Base-by-base conservation (phyloP, 2,329 filamentous ascomycete genomes). In the Microdochium nivale region DNA sequence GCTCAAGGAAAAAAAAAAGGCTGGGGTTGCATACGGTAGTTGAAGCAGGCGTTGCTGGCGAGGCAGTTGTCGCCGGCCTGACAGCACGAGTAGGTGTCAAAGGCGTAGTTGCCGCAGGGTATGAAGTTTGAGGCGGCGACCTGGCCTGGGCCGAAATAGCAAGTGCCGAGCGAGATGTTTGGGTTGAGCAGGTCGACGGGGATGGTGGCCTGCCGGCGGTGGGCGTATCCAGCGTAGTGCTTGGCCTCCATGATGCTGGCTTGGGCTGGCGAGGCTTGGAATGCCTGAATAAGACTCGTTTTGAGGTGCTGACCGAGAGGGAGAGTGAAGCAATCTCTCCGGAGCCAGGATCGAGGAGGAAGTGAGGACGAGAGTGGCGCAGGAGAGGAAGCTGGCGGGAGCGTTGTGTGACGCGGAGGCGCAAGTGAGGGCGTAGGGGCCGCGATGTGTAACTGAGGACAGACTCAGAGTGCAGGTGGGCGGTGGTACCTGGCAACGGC, bases 81-180 rank as follows among this genome's bases (percentile, higher is more conserved):
- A 21, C 58, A 59, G 51, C 59, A 60, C 25, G 51, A 43, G 21
- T 57, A 27, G 10, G 9, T 14, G 2, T 53, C 56, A 21, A 25
- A 16, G 14, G 49, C 57, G 25, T 52, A 55, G 25, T 61, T 61
- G 9, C 58, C 57, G 25, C 58, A 60, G 25, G 58, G 57, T 14
- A 60, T 57, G 25, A 59, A 60, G 2, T 51, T 52, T 3, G 49
- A 16, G 2, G 35, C 44, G 9, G 57, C 51, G 27, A 49, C 10
- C 1, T 25, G 25, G 19, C 52, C 37, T 9, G 24, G 23, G 3
- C 25, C 49, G 16, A 49, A 59, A 25, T 54, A 60, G 47, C 57
- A 60, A 19, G 54, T 57, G 40, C 58, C 58, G 25, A 58, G 58
- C 2, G 58, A 58, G 50, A 59, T 55, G 32, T 52, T 35, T 3